phyloP scores from a whole-genome alignment of 169 alveolate species.

The Eimeria sp. region DNA sequence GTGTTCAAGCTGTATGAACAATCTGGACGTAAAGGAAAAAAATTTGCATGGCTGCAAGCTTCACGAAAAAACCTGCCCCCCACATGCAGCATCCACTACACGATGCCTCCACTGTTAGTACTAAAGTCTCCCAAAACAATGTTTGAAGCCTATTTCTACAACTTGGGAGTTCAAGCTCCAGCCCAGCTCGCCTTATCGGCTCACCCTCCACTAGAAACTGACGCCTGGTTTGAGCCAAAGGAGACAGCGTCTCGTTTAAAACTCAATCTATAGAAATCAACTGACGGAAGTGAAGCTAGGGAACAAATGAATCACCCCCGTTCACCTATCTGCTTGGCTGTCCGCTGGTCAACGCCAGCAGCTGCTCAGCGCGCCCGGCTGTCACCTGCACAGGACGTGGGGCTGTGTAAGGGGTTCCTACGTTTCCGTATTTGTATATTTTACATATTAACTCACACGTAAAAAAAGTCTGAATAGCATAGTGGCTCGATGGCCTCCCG shows the following conservation, averaged over 20 bases:
- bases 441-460: not conserved
- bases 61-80: not conserved
- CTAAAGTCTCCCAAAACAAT: not conserved
- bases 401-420: not conserved
- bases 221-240: not conserved
- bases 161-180: not conserved
- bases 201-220: not conserved
- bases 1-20: not conserved
- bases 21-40: not conserved
- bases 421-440: not conserved
- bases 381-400: not conserved
- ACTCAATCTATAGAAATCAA: not conserved
- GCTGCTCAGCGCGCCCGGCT: not conserved
- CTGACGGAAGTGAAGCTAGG: not conserved
- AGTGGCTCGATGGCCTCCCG: not conserved
- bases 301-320: not conserved
- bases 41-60: too few species aligned
- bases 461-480: not conserved
- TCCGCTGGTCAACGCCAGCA: not conserved
- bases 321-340: not conserved
- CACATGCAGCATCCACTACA: not conserved
- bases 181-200: not conserved
- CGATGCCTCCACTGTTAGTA: not conserved
- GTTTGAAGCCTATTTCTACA: not conserved
- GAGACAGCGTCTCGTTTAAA: not conserved